Evolutionary conservation across 441 rosid species (phyloP).

Genomic region (Omphalea diandra): DNA sequence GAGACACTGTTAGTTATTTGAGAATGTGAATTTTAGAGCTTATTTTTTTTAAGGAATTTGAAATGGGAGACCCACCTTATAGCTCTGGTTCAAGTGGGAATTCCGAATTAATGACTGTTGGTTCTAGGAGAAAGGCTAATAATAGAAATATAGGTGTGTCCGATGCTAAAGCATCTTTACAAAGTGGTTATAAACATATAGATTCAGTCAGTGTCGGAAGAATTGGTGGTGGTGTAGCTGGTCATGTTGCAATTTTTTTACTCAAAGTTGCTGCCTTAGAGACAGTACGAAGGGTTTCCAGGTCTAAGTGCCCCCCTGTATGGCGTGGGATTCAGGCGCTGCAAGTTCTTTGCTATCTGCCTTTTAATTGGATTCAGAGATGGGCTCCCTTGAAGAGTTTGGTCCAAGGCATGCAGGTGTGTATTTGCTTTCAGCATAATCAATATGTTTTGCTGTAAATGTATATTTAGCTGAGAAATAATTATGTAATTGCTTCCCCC

Average conservation of each 20-base stretch:
- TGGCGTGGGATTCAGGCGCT: conserved; percentile 83
- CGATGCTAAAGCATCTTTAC: conserved; percentile 43
- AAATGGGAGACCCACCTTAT: conserved; percentile 53
- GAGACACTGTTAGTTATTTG: background rate
- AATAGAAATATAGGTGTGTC: conserved; percentile 43
- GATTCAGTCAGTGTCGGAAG: conserved; percentile 29
- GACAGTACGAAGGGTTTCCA: conserved; percentile 70
- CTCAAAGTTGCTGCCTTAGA: conserved; percentile 84
- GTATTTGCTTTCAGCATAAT: conserved; percentile 9
- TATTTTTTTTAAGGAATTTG: background rate
- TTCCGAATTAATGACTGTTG: conserved; percentile 27
- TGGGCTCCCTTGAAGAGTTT: conserved; percentile 83
- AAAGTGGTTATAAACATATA: conserved; percentile 39
- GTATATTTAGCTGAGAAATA: background rate
- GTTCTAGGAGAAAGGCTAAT: conserved; percentile 40
- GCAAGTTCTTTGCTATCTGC: conserved; percentile 82
- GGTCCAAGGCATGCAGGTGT: conserved; percentile 77
- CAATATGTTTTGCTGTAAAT: background rate
- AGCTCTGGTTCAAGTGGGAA: conserved; percentile 35
- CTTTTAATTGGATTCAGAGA: conserved; percentile 75
- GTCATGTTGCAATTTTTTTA: conserved; percentile 55
- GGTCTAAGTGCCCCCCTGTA: conserved; percentile 62
- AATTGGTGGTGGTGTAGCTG: conserved; percentile 31
- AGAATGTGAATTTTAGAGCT: conserved; percentile 24
- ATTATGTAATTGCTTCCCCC: background rate